phyloP scores from a whole-genome alignment of 495 filamentous ascomycete species.

The Ascodesmis nigricans region DNA sequence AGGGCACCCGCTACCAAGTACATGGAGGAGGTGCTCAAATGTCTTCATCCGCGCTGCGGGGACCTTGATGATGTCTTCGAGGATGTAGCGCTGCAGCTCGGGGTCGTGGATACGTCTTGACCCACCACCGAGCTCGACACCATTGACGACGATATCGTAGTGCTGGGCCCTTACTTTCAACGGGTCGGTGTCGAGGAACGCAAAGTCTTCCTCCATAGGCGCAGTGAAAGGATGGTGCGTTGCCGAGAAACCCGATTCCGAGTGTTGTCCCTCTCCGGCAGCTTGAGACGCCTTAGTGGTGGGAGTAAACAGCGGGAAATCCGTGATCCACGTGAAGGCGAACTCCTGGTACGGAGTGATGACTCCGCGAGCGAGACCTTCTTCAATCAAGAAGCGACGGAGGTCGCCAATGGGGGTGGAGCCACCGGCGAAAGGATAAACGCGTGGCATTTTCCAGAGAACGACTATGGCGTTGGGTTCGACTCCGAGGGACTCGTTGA shows the following conservation, averaged over 20 bases:
- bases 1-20: constrained; percentile 74
- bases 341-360: constrained; percentile 33
- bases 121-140: constrained; percentile 81
- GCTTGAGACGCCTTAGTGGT: constrained; percentile 30
- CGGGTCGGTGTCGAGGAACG: constrained; percentile 49
- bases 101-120: constrained; percentile 81
- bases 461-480: neutral
- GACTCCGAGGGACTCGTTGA: constrained; percentile 1
- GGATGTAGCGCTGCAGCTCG: constrained; percentile 60
- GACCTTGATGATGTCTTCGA: constrained; percentile 60
- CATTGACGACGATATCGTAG: constrained; percentile 91
- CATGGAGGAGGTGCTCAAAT: constrained; percentile 66
- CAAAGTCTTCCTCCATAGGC: constrained; percentile 51
- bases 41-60: constrained; percentile 38
- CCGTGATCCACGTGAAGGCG: constrained; percentile 61
- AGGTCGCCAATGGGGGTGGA: constrained; percentile 64
- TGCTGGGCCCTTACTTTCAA: constrained; percentile 53
- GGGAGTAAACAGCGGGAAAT: constrained; percentile 82
- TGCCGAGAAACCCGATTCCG: constrained; percentile 53
- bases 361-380: constrained; percentile 36
- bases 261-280: constrained; percentile 58
- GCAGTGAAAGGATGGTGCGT: constrained; percentile 96
- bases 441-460: neutral
- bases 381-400: constrained; percentile 44
- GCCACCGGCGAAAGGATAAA: constrained; percentile 26